These are phyloP conservation scores for Bruguiera gymnorhiza DNA, from an alignment of 345 rosid genomes.

Conservation along the genomic window DNA sequence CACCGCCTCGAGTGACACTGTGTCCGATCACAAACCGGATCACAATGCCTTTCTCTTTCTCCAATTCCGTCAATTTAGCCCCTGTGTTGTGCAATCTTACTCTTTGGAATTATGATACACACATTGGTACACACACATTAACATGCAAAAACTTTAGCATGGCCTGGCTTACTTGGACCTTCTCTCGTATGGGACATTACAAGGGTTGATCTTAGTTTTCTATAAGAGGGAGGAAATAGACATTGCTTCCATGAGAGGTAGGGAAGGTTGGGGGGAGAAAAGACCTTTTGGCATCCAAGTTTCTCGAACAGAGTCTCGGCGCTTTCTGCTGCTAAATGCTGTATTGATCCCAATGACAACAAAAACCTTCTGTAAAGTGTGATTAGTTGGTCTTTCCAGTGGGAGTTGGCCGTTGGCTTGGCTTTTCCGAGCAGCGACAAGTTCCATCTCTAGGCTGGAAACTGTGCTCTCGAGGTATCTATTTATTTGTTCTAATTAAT, in stretches of 20 bases:
- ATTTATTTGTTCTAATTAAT: not conserved
- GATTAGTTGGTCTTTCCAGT: conserved; percentile 34
- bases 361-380: conserved; percentile 57
- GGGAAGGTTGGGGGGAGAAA: not conserved
- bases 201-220: no score
- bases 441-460: conserved; percentile 60
- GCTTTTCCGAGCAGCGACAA: conserved; percentile 46
- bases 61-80: conserved; percentile 35
- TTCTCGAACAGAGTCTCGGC: conserved; percentile 20
- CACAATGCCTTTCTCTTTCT: conserved; percentile 83
- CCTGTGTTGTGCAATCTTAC: no score
- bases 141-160: no score
- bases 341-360: conserved; percentile 83
- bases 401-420: conserved; percentile 18
- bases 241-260: no score
- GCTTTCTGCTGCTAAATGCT: conserved; percentile 82
- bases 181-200: no score
- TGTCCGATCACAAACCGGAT: conserved; percentile 89
- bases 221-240: not conserved
- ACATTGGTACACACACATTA: no score
- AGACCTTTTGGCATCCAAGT: not conserved
- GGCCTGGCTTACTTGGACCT: no score
- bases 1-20: conserved; percentile 74
- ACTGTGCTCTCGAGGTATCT: conserved; percentile 73
- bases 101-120: no score